Evolutionary conservation across 768 basidiomycete species (phyloP), one percentile per base, ranked within the genome.

Genomic region (Leccinum aurantiacum): DNA sequence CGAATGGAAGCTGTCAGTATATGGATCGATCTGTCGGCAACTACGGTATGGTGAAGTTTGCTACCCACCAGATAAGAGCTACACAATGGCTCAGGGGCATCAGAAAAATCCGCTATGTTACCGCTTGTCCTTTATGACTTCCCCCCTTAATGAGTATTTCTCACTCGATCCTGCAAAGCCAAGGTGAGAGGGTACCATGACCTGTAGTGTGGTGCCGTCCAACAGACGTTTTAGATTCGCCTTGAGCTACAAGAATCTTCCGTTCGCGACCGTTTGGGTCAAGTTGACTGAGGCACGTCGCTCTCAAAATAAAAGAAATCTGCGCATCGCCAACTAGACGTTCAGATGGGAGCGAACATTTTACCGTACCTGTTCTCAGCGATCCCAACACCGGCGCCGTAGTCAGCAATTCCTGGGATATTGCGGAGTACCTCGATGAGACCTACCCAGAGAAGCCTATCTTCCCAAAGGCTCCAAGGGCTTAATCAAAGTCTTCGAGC

Each of bases 91-190:
- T 24, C n/a, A 6, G 52, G 6, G 56, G 22, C 7, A 25, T n/a
- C 22, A 50, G 57, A 56, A 10, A 46, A 35, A 11, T 24, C n/a
- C 24, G 46, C 29, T 1, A 74, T 72, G 71, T 52, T 64, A 8
- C 64, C 71, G 1, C 71, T 78, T 19, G 60, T 68, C 53, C 67
- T 79, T 56, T 77, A 77, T 27, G 78, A 79, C 17, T 69, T 75
- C 27, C 71, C 75, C 17, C 4, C 70, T 73, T 0, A 69, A 65
- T 1, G 70, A 69, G 24, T 57, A 11, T 3, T 78, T 72, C 71
- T 71, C 78, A 0, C 71, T 72, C 9, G 79, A 79, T 54, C 64
- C 72, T 7, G 75, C 70, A 59, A 81, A 72, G 58, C 65, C 76
- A 22, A 77, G 78, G 80, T 64, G 2, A 9, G 57, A 60, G 4